Evolutionary conservation across 352 stramenopile genomes (phyloP), one percentile per base, ranked within the genome.

Genomic region (Pythium chondricola): DNA sequence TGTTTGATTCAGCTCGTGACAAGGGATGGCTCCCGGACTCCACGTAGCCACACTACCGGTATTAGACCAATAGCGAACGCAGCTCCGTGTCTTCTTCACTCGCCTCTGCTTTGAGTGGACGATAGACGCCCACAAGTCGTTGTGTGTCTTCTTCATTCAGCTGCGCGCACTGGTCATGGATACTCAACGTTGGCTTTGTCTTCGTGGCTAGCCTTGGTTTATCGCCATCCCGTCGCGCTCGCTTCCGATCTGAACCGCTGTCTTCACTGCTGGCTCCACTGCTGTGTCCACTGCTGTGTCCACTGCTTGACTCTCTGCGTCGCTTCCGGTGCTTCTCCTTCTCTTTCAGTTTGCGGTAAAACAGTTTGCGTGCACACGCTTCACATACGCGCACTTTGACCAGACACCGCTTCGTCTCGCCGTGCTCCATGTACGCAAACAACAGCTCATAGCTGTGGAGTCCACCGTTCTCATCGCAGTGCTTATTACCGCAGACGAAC

Each of bases 391-490:
- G 73, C 17, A 90, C 65, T 57, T 91, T 94, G 11, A 94, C 78
- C 17, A 94, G 66, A 43, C 74, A 86, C 26, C 57, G 65, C 57
- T 92, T 92, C 48, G 55, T 61, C 39, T 76, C 52, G 21, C 63
- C 65, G 8, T 88, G 51, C 56, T 94, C 83, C 10, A 67, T 43
- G 39, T 94, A 94, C 25, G 67, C 63, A 52, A 94, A 94, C 29
- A 86, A 52, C 50, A 94, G 53, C 61, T 94, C 83, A 55, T 89
- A 92, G 49, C 74, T 90, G 43, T 70, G 68, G 33, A 94, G 53
- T 16, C 26, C 52, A 1, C 25, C 17, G 2, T 37, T 63, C n/a
- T 48, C 56, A 36, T 85, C 63, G 56, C 83, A 94, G n/a, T 33
- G 30, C 31, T 87, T 86, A 54, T 84, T 87, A 26, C 76, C 83